Percentiles rank a stretch among this genome's conserved stretches.
Evolutionary conservation across 495 filamentous ascomycete genomes (phyloP).

Genomic region (Aspergillus sclerotiicarbonarius): DNA sequence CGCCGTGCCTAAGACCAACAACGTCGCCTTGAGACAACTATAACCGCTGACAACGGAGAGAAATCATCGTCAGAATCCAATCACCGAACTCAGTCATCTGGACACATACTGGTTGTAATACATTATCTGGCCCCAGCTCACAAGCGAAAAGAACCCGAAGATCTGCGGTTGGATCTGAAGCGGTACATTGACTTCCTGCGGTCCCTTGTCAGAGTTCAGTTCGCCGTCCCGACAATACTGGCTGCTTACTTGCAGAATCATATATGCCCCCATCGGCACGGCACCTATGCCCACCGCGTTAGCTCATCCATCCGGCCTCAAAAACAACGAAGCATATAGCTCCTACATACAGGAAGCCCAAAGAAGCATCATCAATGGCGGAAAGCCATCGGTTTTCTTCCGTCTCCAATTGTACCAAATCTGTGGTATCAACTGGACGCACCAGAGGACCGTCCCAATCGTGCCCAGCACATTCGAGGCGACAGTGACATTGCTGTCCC

Average conservation of each 20-base stretch:
- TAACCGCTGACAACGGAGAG: constrained; percentile 43
- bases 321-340: background rate
- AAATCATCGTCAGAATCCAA: background rate
- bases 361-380: constrained; percentile 70
- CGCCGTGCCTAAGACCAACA: constrained; percentile 39
- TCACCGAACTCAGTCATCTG: background rate
- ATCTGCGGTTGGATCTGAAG: constrained; percentile 73
- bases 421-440: constrained; percentile 53
- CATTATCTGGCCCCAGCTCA: constrained; percentile 66
- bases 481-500: constrained; percentile 36
- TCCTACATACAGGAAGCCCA: constrained; percentile 61
- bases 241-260: constrained; percentile 49
- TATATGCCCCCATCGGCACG: constrained; percentile 55
- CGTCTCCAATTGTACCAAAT: constrained; percentile 71
- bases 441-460: constrained; percentile 56
- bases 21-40: constrained; percentile 46
- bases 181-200: constrained; percentile 68
- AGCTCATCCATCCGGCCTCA: background rate
- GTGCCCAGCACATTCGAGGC: constrained; percentile 54
- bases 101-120: constrained; percentile 57
- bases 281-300: constrained; percentile 28
- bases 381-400: constrained; percentile 72
- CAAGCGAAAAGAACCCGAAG: constrained; percentile 61
- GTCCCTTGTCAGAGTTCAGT: no score
- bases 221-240: no score